Evolutionary conservation across 768 basidiomycete genomes (phyloP).

Genomic region (Porphyrellus cyaneotinctus): DNA sequence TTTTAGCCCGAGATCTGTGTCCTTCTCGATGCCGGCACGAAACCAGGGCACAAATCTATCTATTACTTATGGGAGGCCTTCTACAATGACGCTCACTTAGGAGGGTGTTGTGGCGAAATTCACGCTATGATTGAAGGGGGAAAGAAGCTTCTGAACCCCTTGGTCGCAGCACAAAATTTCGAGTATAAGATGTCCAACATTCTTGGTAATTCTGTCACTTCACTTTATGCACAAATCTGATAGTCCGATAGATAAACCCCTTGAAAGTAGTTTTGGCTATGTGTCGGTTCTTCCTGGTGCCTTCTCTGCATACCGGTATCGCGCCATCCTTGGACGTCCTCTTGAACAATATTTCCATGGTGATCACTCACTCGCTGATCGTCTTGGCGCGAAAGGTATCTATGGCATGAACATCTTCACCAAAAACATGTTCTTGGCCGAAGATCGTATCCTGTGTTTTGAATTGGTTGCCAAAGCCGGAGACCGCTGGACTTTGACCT

Average conservation of each 20-base stretch:
- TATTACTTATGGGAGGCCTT: slow-evolving; percentile 95
- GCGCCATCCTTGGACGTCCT: slow-evolving; percentile 85
- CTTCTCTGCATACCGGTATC: slow-evolving; percentile 94
- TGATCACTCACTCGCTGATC: slow-evolving; percentile 86
- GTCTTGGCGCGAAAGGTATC: slow-evolving; percentile 89
- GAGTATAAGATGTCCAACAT: slow-evolving; percentile 99
- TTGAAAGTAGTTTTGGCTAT: slow-evolving; percentile 94
- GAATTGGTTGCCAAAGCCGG: slow-evolving; percentile 90
- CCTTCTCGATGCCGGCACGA: slow-evolving; percentile 92
- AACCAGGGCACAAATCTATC: slow-evolving; percentile 93
- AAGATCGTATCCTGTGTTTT: slow-evolving; percentile 97
- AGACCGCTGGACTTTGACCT: slow-evolving; percentile 83
- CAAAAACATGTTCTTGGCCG: slow-evolving; percentile 88
- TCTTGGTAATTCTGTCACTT: slow-evolving; percentile 47
- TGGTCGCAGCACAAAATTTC: slow-evolving; percentile 94
- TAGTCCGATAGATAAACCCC: slow-evolving; percentile 66
- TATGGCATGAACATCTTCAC: slow-evolving; percentile 97
- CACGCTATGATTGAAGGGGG: slow-evolving; percentile 96
- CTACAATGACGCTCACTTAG: slow-evolving; percentile 72
- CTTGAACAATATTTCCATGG: slow-evolving; percentile 85
- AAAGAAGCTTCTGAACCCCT: slow-evolving; percentile 84
- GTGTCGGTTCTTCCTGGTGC: slow-evolving; percentile 94
- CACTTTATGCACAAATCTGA: slow-evolving; percentile 8
- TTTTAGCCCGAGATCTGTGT: slow-evolving; percentile 85
- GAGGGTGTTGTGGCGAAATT: slow-evolving; percentile 92